Conservation (phyloP, 441 rosid species). For the Pelargonium citronellum region DNA sequence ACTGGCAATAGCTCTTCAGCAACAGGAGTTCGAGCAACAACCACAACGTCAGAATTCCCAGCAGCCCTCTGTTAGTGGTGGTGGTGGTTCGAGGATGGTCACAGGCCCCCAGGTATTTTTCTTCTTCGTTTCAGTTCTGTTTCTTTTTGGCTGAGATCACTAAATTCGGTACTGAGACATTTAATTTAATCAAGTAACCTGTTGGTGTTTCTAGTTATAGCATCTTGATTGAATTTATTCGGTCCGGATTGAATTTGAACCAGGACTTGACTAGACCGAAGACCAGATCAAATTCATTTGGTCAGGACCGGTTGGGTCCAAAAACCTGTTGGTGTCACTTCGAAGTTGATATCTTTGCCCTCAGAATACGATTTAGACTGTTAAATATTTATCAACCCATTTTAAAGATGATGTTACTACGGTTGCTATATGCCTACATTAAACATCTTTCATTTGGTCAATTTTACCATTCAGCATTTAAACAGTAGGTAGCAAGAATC, state of each 20-base stretch:
- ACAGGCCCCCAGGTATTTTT: conserved; percentile 79
- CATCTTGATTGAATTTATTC: no score
- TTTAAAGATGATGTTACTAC: no score
- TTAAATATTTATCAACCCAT: no score
- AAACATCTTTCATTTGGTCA: background rate
- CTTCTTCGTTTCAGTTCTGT: background rate
- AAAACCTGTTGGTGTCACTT: no score
- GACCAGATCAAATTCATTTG: no score
- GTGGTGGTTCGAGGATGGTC: conserved; percentile 47
- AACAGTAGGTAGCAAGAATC: background rate
- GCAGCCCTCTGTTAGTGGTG: conserved; percentile 31
- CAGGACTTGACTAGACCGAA: no score
- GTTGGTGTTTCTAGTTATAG: no score
- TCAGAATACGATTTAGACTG: no score
- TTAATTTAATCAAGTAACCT: no score
- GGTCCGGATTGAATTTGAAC: no score
- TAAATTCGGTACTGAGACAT: background rate
- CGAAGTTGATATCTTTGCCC: no score
- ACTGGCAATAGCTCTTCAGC: conserved; percentile 90
- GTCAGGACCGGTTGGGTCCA: no score
- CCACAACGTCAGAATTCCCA: conserved; percentile 43
- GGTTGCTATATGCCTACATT: background rate
- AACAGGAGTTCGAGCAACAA: conserved; percentile 81
- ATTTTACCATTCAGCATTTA: background rate
- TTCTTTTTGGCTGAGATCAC: background rate